Percentiles rank a stretch among this genome's conserved stretches.
Conservation (phyloP, 1,284 basidiomycete genomes). For the Trichosporon ovoides region DNA sequence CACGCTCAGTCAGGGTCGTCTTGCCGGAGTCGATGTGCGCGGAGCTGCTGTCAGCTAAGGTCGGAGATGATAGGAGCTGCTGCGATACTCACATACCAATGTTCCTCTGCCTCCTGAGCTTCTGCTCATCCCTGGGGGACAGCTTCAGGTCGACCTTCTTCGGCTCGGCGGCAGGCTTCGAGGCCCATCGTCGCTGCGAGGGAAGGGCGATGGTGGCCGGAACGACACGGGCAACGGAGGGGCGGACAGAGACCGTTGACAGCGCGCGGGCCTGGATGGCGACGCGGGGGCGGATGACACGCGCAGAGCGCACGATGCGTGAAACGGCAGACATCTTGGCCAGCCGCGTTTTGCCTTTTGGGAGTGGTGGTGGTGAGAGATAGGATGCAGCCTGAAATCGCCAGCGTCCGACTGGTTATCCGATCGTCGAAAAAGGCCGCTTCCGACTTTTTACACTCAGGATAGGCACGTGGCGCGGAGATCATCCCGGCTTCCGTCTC, state of each 20-base stretch:
- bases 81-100: slow-evolving; percentile 46
- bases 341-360: slow-evolving; percentile 14
- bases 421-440: slow-evolving; percentile 5
- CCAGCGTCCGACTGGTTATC: background rate
- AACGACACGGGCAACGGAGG: background rate
- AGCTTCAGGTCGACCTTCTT: slow-evolving; percentile 16
- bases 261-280: slow-evolving; percentile 1
- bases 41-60: slow-evolving; percentile 52
- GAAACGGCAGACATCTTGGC: slow-evolving; percentile 18
- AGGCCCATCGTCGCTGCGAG: slow-evolving; percentile 6
- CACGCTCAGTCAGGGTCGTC: slow-evolving; percentile 94
- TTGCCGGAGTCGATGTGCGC: slow-evolving; percentile 97
- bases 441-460: slow-evolving; percentile 3
- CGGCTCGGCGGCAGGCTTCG: background rate
- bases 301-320: slow-evolving; percentile 13
- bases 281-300: slow-evolving; percentile 9
- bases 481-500: background rate
- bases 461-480: background rate
- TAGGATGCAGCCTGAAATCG: background rate
- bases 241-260: slow-evolving; percentile 2
- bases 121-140: slow-evolving; percentile 34
- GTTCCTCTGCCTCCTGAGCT: slow-evolving; percentile 46
- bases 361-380: background rate
- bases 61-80: background rate
- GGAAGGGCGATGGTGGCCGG: background rate